Evolutionary conservation across 176 grass and related monocot genomes (phyloP).

Genomic region (Tillandsia leiboldiana): DNA sequence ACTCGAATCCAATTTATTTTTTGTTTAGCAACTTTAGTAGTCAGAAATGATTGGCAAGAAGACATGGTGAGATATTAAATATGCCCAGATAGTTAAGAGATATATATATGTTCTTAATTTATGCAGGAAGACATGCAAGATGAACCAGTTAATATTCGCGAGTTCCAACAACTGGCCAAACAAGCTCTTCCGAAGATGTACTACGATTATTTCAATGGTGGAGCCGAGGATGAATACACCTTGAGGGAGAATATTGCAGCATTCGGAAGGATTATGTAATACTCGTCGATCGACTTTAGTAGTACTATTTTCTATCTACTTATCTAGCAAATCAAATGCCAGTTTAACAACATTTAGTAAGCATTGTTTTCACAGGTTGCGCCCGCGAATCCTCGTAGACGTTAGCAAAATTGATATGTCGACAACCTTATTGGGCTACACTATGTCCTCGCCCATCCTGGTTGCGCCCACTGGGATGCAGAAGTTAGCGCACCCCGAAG

Average conservation of each 20-base stretch:
- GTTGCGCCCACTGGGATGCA: conserved; percentile 55
- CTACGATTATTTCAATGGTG: conserved; percentile 71
- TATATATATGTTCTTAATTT: not conserved
- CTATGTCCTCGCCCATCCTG: conserved; percentile 67
- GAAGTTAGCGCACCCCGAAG: conserved; percentile 67
- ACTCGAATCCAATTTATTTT: too few species aligned
- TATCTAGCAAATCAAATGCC: not conserved
- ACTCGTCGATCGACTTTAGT: not conserved
- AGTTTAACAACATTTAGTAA: not conserved
- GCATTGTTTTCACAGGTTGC: conserved; percentile 47
- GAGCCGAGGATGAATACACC: conserved; percentile 77
- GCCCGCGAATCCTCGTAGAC: conserved; percentile 75
- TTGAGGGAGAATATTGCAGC: conserved; percentile 75
- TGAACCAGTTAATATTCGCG: conserved; percentile 53
- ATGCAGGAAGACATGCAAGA: conserved; percentile 45
- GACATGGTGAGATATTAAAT: too few species aligned
- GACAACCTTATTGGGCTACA: conserved; percentile 53
- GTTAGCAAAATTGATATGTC: conserved; percentile 78
- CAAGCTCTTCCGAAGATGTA: conserved; percentile 68
- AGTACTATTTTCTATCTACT: not conserved
- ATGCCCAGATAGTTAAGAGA: too few species aligned
- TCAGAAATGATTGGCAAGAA: too few species aligned
- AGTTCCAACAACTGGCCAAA: conserved; percentile 68
- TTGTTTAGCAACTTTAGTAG: too few species aligned
- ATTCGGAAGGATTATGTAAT: conserved; percentile 48